phyloP scores from a whole-genome alignment of 108 stramenopile species.

The Phaeodactylum tricornutum region DNA sequence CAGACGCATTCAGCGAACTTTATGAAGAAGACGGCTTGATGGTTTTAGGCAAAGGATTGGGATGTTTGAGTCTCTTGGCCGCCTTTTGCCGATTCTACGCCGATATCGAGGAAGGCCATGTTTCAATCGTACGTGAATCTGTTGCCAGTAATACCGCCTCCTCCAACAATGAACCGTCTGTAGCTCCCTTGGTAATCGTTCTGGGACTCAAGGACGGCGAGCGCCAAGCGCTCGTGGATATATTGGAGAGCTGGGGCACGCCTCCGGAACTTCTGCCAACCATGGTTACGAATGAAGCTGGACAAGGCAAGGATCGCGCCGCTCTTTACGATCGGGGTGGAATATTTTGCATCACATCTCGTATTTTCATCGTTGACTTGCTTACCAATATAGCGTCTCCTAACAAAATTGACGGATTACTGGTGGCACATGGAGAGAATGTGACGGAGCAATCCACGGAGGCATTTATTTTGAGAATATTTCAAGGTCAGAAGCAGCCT shows the following conservation, averaged over 20 bases:
- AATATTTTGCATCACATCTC: constrained; percentile 78
- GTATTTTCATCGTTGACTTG: constrained; percentile 95
- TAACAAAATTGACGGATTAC: constrained; percentile 75
- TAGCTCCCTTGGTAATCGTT: constrained; percentile 55
- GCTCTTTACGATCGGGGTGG: constrained; percentile 33
- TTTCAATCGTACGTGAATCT: not conserved
- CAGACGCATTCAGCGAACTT: constrained; percentile 84
- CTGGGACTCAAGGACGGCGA: constrained; percentile 62
- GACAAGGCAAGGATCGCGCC: constrained; percentile 57
- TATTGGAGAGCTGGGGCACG: constrained; percentile 64
- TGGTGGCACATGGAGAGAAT: constrained; percentile 89
- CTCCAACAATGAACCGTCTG: not conserved
- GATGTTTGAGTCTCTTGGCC: constrained; percentile 57
- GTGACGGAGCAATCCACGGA: constrained; percentile 88
- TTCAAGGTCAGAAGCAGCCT: constrained; percentile 41
- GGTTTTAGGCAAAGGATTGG: constrained; percentile 86
- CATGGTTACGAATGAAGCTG: constrained; percentile 69
- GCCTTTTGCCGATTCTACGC: constrained; percentile 74
- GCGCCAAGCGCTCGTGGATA: constrained; percentile 38
- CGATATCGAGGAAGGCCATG: constrained; percentile 24
- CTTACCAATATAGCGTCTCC: constrained; percentile 59
- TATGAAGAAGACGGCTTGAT: constrained; percentile 86
- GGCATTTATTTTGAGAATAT: constrained; percentile 93
- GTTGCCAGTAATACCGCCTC: not conserved
- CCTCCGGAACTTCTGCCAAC: constrained; percentile 53